Conservation (phyloP, 306 rosid genomes). For the Sphenostylis stenocarpa region DNA sequence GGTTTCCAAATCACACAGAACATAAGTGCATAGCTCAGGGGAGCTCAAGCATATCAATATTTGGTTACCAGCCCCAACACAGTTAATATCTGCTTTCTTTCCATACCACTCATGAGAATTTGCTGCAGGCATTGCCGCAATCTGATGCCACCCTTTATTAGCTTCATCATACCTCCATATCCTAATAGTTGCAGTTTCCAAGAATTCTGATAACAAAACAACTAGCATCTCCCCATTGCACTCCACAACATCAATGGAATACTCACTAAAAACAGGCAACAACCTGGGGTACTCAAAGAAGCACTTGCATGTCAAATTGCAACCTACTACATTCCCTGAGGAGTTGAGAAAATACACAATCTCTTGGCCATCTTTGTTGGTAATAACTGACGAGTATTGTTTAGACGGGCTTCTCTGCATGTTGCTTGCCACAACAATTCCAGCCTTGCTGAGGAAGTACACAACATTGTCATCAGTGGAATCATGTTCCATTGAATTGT, state of each 20-base stretch:
- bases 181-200: slow-evolving; percentile 63
- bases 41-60: slow-evolving; percentile 74
- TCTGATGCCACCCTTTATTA: slow-evolving; percentile 57
- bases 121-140: slow-evolving; percentile 78
- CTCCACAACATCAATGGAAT: slow-evolving; percentile 82
- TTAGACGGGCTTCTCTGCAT: slow-evolving; percentile 88
- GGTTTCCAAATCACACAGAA: slow-evolving; percentile 58
- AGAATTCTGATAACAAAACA: slow-evolving; percentile 70
- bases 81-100: slow-evolving; percentile 81
- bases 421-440: slow-evolving; percentile 69
- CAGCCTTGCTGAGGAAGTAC: slow-evolving; percentile 74
- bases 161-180: slow-evolving; percentile 73
- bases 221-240: slow-evolving; percentile 78
- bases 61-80: slow-evolving; percentile 74
- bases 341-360: slow-evolving; percentile 68
- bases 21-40: slow-evolving; percentile 48
- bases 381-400: slow-evolving; percentile 76
- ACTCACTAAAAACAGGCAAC: slow-evolving; percentile 69
- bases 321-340: slow-evolving; percentile 64
- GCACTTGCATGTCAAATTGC: slow-evolving; percentile 59
- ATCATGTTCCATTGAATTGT: slow-evolving; percentile 39
- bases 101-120: slow-evolving; percentile 81
- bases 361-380: slow-evolving; percentile 54
- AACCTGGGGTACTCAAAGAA: slow-evolving; percentile 73
- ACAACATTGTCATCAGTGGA: slow-evolving; percentile 59